phyloP scores from a whole-genome alignment of 805 yeast species.

The Myxozyma melibiosi region DNA sequence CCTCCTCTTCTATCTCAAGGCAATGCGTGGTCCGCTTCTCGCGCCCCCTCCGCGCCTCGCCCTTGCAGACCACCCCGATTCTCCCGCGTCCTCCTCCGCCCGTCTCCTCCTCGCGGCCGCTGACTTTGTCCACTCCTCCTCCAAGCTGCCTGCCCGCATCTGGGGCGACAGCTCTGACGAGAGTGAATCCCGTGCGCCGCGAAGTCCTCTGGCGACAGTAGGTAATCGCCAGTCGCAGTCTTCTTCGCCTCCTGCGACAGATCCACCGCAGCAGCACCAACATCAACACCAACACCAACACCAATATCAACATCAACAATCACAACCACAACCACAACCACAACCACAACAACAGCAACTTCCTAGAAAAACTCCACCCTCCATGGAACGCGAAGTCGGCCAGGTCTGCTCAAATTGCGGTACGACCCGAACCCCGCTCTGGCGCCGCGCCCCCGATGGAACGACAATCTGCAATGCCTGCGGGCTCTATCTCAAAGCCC shows the following conservation, averaged over 20 bases:
- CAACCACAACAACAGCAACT: neutral
- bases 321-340: neutral
- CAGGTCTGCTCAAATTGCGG: constrained; percentile 84
- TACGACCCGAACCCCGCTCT: constrained; percentile 87
- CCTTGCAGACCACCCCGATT: no score
- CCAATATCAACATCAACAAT: neutral
- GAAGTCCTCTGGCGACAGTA: neutral
- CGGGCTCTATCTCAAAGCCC: constrained; percentile 71
- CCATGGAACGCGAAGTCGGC: constrained; percentile 36
- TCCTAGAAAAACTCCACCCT: neutral
- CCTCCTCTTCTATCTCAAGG: neutral
- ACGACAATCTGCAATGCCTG: constrained; percentile 95
- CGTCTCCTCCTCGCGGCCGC: constrained; percentile 6
- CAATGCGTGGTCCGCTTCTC: constrained; percentile 7
- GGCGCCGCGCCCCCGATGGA: constrained; percentile 93
- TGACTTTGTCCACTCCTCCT: constrained; percentile 6
- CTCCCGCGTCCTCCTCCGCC: constrained; percentile 1
- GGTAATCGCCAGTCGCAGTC: neutral
- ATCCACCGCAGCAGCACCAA: neutral
- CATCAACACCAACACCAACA: neutral
- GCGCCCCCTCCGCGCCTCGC: constrained; percentile 10
- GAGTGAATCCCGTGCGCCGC: neutral
- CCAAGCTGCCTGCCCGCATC: constrained; percentile 3
- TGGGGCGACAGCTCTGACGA: neutral
- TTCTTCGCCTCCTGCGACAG: neutral